Base-by-base conservation (phyloP, 2,329 filamentous ascomycete genomes). In the Mycogone perniciosa region DNA sequence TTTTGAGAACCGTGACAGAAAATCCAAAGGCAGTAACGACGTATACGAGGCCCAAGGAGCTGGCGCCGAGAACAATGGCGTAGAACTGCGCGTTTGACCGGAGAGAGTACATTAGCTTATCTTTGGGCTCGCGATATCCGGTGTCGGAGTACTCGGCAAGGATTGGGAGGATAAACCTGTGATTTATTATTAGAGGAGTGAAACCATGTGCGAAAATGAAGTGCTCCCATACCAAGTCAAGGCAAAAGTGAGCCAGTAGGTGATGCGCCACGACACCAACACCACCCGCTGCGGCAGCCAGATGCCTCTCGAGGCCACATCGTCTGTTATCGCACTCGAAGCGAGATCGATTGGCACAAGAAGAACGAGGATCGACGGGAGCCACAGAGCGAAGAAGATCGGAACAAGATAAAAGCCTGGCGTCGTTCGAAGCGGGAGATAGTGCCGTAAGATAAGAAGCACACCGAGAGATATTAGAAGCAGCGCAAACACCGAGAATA, bases 261-360 rank as follows among this genome's bases (percentile, higher is more conserved):
- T 86, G 57, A 99, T 92, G 64, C 92, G 82, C 93, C 93, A 99
- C 52, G 86, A 86, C 27, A 96, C 89, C 62, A 95, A 75, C 44
- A 96, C 76, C 30, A 91, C 79, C 45, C 84, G 75, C 57, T 86
- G 77, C 5, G 88, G 86, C 33, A 99, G 79, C 89, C 91, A 96
- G 63, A 99, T 88, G 33, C 91, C 93, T 59, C 85, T 81, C 11
- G 81, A 78, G 11, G 80, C 77, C 54, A 80, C 82, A 67, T 87
- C 85, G 54, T 87, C 84, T 46, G 84, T 83, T 44, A 82, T 79
- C 26, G 88, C 85, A 64, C 82, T 92, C 6, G 91, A 96, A 1
- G 92, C 91, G 58, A 99, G 82, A 69, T 99, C 93, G 67, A 99
- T 95, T 5, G 93, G 93, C 6, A 99, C 90, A 26, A 99, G 81